A percentile compares a stretch with the other conserved stretches of the same genome.
Conservation (phyloP, 441 rosid species). For the Populus trichocarpa region DNA sequence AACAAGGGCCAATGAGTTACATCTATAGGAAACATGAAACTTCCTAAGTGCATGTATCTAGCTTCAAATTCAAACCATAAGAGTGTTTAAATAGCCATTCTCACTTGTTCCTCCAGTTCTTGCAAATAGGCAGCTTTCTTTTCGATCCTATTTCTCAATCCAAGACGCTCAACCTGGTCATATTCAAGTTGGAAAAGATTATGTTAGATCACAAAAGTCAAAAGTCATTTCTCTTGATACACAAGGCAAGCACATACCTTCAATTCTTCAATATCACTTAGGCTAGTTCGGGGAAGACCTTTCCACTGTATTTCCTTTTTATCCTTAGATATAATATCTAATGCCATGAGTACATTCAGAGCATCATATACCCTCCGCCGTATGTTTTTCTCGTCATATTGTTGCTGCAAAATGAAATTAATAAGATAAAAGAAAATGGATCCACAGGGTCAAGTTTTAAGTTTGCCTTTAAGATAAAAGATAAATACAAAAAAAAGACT, state of each 20-base stretch:
- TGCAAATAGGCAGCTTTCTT: conserved; percentile 85
- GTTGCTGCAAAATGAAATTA: conserved; percentile 55
- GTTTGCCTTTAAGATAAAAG: conserved; percentile 2
- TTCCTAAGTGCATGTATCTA: conserved; percentile 9
- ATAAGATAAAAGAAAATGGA: conserved; percentile 11
- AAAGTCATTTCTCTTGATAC: conserved; percentile 11
- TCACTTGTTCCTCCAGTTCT: conserved; percentile 96
- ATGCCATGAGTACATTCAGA: conserved; percentile 98
- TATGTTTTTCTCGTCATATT: conserved; percentile 97
- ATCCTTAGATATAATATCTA: conserved; percentile 99
- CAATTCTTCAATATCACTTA: conserved; percentile 87
- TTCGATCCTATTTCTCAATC: conserved; percentile 70
- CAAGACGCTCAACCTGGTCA: conserved; percentile 65
- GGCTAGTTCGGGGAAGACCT: conserved; percentile 97
- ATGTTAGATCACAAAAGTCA: conserved; percentile 14
- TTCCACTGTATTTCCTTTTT: conserved; percentile 98
- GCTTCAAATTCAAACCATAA: conserved; percentile 5
- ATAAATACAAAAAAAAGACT: conserved; percentile 3
- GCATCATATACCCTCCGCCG: conserved; percentile 99
- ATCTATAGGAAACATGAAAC: conserved; percentile 1
- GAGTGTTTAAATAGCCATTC: conserved; percentile 1
- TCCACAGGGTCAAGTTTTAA: conserved; percentile 7
- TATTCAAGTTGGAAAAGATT: conserved; percentile 16
- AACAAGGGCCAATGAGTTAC: background rate
- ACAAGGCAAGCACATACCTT: conserved; percentile 50